phyloP scores from a whole-genome alignment of 78 protist species.

The Chrysochromulina parva region DNA sequence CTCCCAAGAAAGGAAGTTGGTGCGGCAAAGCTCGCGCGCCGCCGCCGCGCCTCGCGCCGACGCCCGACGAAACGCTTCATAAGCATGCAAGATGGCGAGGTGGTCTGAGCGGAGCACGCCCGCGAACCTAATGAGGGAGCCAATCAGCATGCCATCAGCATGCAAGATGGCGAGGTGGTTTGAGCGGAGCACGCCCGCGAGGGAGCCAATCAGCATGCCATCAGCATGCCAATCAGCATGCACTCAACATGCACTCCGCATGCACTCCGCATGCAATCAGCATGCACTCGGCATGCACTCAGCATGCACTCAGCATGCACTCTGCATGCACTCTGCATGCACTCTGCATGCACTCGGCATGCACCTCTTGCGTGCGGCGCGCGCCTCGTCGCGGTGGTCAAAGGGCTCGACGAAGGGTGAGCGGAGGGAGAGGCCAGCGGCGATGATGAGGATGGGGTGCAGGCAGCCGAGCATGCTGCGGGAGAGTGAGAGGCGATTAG shows the following conservation, averaged over 20 bases:
- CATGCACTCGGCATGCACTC: too few species aligned
- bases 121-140: slow-evolving; percentile 1
- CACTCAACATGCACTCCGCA: too few species aligned
- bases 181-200: slow-evolving; percentile 26
- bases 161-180: slow-evolving; percentile 69
- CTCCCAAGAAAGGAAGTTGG: background rate
- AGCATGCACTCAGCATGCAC: too few species aligned
- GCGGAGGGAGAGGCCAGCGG: slow-evolving; percentile 60
- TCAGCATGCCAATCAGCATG: slow-evolving; percentile 35
- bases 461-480: slow-evolving; percentile 45
- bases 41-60: background rate
- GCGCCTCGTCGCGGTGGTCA: slow-evolving; percentile 54
- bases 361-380: background rate
- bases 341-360: too few species aligned
- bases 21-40: background rate
- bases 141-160: slow-evolving; percentile 33
- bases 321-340: too few species aligned
- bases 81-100: slow-evolving; percentile 57
- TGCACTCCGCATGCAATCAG: too few species aligned
- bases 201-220: background rate
- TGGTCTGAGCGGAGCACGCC: slow-evolving; percentile 66
- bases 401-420: slow-evolving; percentile 75
- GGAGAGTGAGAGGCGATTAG: too few species aligned
- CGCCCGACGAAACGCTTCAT: slow-evolving; percentile 44
- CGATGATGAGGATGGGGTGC: slow-evolving; percentile 81